Conservation (phyloP, 148 eudicot genomes). For the Arbutus unedo region DNA sequence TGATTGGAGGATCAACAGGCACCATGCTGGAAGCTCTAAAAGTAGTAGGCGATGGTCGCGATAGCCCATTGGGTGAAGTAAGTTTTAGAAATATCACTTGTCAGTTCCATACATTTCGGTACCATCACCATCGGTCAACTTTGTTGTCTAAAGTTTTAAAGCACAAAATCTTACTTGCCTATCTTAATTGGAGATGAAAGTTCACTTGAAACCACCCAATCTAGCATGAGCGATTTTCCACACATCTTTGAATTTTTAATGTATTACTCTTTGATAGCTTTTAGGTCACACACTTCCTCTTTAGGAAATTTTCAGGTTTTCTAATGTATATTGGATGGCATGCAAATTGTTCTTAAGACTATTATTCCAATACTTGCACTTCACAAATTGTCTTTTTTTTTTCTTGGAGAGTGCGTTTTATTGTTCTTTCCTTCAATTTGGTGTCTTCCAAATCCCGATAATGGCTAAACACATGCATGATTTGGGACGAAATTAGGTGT, state of each 20-base stretch:
- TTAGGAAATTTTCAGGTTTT: not conserved
- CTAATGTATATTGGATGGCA: not conserved
- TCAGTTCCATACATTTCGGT: constrained; percentile 2
- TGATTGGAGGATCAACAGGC: constrained; percentile 98
- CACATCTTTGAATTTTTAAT: not conserved
- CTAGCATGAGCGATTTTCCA: not conserved
- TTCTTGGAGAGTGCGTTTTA: not conserved
- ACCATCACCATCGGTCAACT: not conserved
- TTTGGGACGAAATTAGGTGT: not conserved
- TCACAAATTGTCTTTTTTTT: not conserved
- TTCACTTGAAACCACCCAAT: not conserved
- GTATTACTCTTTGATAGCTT: no score
- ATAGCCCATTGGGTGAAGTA: constrained; percentile 62
- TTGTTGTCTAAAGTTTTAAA: not conserved
- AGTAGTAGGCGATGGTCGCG: constrained; percentile 79
- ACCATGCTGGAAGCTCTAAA: constrained; percentile 95
- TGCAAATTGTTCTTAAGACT: not conserved
- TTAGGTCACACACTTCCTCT: not conserved
- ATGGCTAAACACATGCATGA: not conserved
- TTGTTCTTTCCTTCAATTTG: not conserved
- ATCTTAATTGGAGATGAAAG: not conserved
- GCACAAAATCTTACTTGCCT: not conserved
- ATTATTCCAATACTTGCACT: not conserved
- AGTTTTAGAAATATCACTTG: constrained; percentile 28
- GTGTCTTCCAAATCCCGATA: not conserved